Percentiles rank a stretch among this genome's conserved stretches.
These are phyloP conservation scores for Cicer bijugum DNA, from an alignment of 306 rosid genomes.

Conservation along the genomic window DNA sequence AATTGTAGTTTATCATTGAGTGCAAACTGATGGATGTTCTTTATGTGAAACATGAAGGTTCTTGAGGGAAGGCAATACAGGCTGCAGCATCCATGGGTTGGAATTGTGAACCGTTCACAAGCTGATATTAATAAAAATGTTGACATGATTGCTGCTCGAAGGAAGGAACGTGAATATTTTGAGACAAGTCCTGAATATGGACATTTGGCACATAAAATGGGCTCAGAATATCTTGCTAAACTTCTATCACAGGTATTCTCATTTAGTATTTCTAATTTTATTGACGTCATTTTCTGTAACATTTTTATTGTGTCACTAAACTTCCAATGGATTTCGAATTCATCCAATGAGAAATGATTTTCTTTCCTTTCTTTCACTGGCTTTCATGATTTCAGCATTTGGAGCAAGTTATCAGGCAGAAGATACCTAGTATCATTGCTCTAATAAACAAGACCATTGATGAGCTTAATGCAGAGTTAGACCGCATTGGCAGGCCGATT, in stretches of 20 bases:
- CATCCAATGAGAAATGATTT: slow-evolving; percentile 25
- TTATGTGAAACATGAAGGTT: slow-evolving; percentile 67
- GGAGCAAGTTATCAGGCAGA: slow-evolving; percentile 97
- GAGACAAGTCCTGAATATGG: slow-evolving; percentile 98
- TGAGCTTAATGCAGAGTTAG: slow-evolving; percentile 94
- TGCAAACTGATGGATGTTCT: slow-evolving; percentile 38
- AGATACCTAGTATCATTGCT: slow-evolving; percentile 94
- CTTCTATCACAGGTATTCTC: slow-evolving; percentile 85
- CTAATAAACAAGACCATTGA: slow-evolving; percentile 92
- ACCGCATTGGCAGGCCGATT: slow-evolving; percentile 95
- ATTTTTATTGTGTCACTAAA: slow-evolving; percentile 9
- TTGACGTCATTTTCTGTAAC: slow-evolving; percentile 24
- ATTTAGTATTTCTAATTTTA: slow-evolving; percentile 20
- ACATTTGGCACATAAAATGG: slow-evolving; percentile 96
- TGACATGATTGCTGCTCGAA: slow-evolving; percentile 93
- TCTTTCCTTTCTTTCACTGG: slow-evolving; percentile 36
- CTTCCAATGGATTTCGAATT: slow-evolving; percentile 30
- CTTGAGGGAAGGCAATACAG: slow-evolving; percentile 92
- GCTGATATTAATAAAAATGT: slow-evolving; percentile 94
- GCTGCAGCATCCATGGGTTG: slow-evolving; percentile 99
- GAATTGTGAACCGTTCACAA: slow-evolving; percentile 98
- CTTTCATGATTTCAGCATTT: slow-evolving; percentile 69
- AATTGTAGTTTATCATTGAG: slow-evolving; percentile 13
- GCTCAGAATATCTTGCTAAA: slow-evolving; percentile 96
- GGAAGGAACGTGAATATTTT: slow-evolving; percentile 89